phyloP scores from a whole-genome alignment of 179 eudicot species.

The Carnegiea gigantea region DNA sequence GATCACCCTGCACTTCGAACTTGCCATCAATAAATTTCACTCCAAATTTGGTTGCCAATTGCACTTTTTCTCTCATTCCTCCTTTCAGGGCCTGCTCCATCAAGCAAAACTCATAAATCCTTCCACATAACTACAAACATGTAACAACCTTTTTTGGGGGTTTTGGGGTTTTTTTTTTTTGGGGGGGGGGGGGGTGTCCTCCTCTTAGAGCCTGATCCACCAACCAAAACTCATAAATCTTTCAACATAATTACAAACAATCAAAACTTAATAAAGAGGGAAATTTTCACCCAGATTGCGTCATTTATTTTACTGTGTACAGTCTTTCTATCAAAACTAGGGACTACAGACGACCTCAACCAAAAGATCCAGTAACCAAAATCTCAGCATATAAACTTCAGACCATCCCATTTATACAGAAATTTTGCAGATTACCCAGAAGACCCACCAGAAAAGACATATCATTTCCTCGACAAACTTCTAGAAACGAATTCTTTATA shows the following conservation, averaged over 20 bases:
- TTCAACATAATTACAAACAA: neutral
- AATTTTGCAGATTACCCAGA: neutral
- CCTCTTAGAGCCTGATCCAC: too few species aligned
- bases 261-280: too few species aligned
- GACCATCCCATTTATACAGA: neutral
- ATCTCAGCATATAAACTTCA: neutral
- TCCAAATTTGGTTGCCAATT: neutral
- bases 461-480: too few species aligned
- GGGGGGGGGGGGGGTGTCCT: too few species aligned
- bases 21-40: neutral
- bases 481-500: too few species aligned
- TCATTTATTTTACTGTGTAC: too few species aligned
- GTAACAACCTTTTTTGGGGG: too few species aligned
- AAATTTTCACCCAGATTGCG: neutral
- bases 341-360: neutral
- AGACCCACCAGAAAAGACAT: neutral
- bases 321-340: too few species aligned
- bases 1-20: neutral
- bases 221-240: neutral
- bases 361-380: conserved; percentile 1
- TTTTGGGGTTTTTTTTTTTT: too few species aligned
- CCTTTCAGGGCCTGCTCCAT: neutral
- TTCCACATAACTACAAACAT: neutral
- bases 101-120: conserved; percentile 4
- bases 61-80: conserved; percentile 3